Conservation (phyloP, 129 eudicot species). For the Escallonia rubra region DNA sequence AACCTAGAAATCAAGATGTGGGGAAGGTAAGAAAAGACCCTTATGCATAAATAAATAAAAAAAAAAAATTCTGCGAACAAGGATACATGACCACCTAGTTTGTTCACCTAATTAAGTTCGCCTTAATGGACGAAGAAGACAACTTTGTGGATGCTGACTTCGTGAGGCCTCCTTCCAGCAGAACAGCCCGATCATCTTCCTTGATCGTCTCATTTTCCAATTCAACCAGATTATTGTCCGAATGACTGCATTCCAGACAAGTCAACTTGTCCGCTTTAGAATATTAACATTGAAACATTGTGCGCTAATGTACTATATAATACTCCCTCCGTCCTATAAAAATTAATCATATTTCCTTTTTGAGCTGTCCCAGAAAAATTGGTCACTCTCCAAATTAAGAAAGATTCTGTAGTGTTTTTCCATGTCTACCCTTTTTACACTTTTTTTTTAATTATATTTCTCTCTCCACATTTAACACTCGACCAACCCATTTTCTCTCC, state of each 20-base stretch:
- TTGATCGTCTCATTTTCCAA: slow-evolving; percentile 43
- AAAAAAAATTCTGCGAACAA: slow-evolving; percentile 1
- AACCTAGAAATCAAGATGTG: slow-evolving; percentile 47
- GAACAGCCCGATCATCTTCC: slow-evolving; percentile 82
- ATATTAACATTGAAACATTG: background rate
- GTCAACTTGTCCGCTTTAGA: slow-evolving; percentile 13
- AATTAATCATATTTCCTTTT: too few species aligned
- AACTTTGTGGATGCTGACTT: slow-evolving; percentile 66
- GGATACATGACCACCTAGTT: background rate
- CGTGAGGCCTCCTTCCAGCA: slow-evolving; percentile 89
- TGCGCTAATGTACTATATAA: too few species aligned
- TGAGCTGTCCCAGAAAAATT: too few species aligned
- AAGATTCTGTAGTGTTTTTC: too few species aligned
- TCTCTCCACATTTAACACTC: too few species aligned
- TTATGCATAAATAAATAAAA: slow-evolving; percentile 1
- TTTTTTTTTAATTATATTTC: too few species aligned
- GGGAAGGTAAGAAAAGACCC: slow-evolving; percentile 12
- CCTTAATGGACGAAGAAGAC: slow-evolving; percentile 47
- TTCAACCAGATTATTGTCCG: slow-evolving; percentile 80
- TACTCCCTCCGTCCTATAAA: too few species aligned
- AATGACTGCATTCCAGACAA: slow-evolving; percentile 54
- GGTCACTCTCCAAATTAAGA: too few species aligned
- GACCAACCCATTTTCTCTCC: too few species aligned
- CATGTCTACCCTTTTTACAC: too few species aligned
- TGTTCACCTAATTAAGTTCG: slow-evolving; percentile 67